Conservation (phyloP, 768 basidiomycete species). For the Panellus pusillus region DNA sequence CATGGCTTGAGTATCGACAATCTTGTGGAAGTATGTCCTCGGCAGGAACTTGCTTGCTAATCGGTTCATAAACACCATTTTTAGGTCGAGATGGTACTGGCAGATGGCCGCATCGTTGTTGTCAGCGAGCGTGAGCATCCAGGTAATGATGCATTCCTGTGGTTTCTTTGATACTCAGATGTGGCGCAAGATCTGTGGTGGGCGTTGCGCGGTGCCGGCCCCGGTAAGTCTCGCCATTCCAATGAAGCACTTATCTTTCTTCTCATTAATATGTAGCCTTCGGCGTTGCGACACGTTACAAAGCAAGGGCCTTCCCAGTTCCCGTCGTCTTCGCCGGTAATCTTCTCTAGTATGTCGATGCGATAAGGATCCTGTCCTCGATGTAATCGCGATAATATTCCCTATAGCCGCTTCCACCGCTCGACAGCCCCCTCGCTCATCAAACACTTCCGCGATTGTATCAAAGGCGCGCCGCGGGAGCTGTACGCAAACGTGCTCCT, state of each 20-base stretch:
- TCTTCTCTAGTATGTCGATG: slow-evolving; percentile 74
- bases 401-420: slow-evolving; percentile 75
- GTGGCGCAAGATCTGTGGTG: slow-evolving; percentile 73
- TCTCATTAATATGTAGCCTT: slow-evolving; percentile 38
- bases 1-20: slow-evolving; percentile 89
- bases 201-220: slow-evolving; percentile 83
- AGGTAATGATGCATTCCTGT: slow-evolving; percentile 39
- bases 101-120: slow-evolving; percentile 83
- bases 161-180: not conserved
- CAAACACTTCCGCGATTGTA: slow-evolving; percentile 89
- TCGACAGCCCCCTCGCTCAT: slow-evolving; percentile 87
- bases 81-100: slow-evolving; percentile 74
- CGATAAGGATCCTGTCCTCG: not conserved
- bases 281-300: slow-evolving; percentile 87
- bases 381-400: slow-evolving; percentile 13
- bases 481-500: slow-evolving; percentile 89
- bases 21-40: slow-evolving; percentile 65
- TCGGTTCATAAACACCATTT: not conserved
- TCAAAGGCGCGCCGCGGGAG: slow-evolving; percentile 84
- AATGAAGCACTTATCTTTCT: no score
- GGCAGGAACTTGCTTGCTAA: not conserved
- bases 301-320: slow-evolving; percentile 84
- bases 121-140: slow-evolving; percentile 72
- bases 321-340: slow-evolving; percentile 93
- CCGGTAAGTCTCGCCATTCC: slow-evolving; percentile 25